phyloP scores from a whole-genome alignment of 345 rosid genomes.

The Microthlaspi erraticum region DNA sequence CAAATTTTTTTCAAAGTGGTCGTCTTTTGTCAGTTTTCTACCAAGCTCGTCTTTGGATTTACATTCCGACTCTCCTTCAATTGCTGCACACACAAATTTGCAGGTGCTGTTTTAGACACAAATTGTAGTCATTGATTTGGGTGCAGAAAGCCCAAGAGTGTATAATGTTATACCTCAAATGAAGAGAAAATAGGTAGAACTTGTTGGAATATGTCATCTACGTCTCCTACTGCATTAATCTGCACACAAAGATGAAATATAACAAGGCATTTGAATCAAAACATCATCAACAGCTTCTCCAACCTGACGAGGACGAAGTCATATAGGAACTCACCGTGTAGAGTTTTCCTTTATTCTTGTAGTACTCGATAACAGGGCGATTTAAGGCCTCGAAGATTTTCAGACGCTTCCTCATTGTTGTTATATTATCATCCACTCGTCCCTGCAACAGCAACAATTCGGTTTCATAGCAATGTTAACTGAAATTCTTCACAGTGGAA shows the following conservation, averaged over 20 bases:
- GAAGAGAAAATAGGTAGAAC: constrained; percentile 65
- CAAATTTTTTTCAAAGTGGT: constrained; percentile 14
- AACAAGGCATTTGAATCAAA: constrained; percentile 3
- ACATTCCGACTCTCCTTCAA: constrained; percentile 41
- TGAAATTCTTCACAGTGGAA: not conserved
- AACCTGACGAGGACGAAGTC: not conserved
- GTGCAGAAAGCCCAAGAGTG: not conserved
- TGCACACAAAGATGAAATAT: constrained; percentile 43
- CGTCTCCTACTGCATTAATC: constrained; percentile 87
- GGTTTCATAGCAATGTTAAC: constrained; percentile 10
- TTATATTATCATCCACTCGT: constrained; percentile 79
- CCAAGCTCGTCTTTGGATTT: constrained; percentile 38
- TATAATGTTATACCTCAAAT: constrained; percentile 54
- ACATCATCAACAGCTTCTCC: constrained; percentile 13
- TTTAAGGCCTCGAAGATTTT: constrained; percentile 58
- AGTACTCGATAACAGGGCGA: constrained; percentile 79
- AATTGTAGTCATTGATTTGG: not conserved
- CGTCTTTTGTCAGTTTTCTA: constrained; percentile 23
- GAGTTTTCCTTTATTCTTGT: constrained; percentile 79
- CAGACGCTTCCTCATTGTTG: constrained; percentile 68
- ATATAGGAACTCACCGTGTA: constrained; percentile 51
- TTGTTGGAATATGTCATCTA: constrained; percentile 81
- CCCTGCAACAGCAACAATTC: constrained; percentile 54
- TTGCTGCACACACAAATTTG: constrained; percentile 31
- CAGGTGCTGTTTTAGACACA: constrained; percentile 13